Evolutionary conservation across 139 green algal species (phyloP), one percentile per base, ranked within the genome.

Genomic region (Parachlorella kessleri): DNA sequence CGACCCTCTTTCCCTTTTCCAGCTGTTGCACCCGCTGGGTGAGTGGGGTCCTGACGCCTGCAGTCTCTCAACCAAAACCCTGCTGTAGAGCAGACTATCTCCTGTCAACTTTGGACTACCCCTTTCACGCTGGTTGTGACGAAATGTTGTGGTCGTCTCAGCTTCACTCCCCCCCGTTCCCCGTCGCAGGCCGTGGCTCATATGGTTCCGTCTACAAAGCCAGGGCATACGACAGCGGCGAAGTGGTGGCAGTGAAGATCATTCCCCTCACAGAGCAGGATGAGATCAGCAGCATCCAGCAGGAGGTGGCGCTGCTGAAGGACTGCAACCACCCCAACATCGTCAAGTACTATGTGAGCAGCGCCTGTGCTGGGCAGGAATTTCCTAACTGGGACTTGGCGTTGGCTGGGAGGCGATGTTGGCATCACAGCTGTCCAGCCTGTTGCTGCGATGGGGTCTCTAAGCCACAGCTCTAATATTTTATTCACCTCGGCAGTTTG

Each of bases 261-360:
- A 95, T 97, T 41, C 84, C 85, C 3, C 68, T 87, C 24, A 84
- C 77, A 6, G 89, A 92, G 63, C 54, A 86, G 28, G 91, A 95
- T 72, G 88, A 93, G 55, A 86, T 94, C 30, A 54, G 64, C 6
- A 77, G 78, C 10, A 91, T 95, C 10, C 84, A 94, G 72, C 80
- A 83, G 37, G 93, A 97, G 85, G 93, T 97, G 42, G 77, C 79
- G 18, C 93, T 97, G 76, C 82, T 99, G 41, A 75, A 92, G 1
- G 89, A 91, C 55, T 99, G 96, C 87, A 91, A 97, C 80, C 96
- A 99, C 80, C 94, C 96, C 65, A 99, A 99, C 79, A 88, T 99
- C 6, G 96, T 99, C 28, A 70, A 77, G 41, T 89, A 89, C 73
- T 88, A 90, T 32, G 55, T 70, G n/a, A 88, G 65, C 33, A 28